Evolutionary conservation across 441 rosid species (phyloP).

Genomic region (Metrosideros polymorpha): DNA sequence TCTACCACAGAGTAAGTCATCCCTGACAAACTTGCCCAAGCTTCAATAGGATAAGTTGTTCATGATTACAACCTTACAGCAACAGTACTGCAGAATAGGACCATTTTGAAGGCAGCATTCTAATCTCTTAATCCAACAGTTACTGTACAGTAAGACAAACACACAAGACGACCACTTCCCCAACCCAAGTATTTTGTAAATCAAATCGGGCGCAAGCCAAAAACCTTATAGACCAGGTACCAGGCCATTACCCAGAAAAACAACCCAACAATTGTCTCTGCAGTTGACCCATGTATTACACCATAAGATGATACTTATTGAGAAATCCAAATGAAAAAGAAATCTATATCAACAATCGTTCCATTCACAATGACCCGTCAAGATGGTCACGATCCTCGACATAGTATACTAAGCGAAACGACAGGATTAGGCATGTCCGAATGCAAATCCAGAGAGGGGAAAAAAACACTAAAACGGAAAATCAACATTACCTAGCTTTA

Average conservation of each 20-base stretch:
- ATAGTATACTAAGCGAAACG: background rate
- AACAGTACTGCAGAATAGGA: background rate
- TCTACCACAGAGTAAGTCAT: background rate
- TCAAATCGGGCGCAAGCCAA: background rate
- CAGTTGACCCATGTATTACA: background rate
- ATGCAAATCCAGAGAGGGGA: background rate
- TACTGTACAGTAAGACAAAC: background rate
- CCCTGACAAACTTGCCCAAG: background rate
- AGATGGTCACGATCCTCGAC: background rate
- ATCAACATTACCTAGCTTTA: background rate
- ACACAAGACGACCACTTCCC: background rate
- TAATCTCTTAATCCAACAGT: background rate
- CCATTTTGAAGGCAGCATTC: background rate
- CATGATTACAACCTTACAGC: background rate
- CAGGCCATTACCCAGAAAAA: background rate
- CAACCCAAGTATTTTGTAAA: background rate
- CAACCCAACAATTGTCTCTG: background rate
- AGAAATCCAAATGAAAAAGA: background rate
- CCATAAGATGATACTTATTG: background rate
- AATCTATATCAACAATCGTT: background rate
- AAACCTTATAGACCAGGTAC: background rate
- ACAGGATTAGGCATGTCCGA: background rate
- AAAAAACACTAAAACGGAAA: accelerated
- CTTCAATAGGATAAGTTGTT: background rate
- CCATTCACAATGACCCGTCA: background rate